Evolutionary conservation across 306 rosid genomes (phyloP).

Genomic region (Cyclanthera cordifolia): DNA sequence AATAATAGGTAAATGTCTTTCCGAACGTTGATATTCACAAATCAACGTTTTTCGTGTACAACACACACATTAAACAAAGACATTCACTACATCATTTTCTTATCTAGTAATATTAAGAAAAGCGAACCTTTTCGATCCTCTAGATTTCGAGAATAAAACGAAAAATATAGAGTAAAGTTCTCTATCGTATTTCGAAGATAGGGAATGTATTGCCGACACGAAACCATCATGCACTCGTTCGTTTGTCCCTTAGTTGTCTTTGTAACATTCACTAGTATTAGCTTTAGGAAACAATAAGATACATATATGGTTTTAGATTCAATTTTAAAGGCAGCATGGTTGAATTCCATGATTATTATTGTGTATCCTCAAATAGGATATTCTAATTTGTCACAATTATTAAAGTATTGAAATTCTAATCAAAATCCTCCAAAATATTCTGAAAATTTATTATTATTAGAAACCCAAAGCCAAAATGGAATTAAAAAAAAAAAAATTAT

Average conservation of each 20-base stretch:
- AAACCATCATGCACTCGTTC: too few species aligned
- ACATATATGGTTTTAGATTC: neutral
- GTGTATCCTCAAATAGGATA: neutral
- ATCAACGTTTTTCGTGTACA: too few species aligned
- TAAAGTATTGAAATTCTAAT: neutral
- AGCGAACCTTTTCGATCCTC: neutral
- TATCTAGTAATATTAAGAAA: neutral
- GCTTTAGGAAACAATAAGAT: neutral
- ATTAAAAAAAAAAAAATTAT: neutral
- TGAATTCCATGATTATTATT: neutral
- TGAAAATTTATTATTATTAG: neutral
- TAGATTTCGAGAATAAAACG: neutral
- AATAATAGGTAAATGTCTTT: too few species aligned
- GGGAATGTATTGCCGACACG: too few species aligned
- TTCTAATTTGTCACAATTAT: neutral
- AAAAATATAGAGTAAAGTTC: neutral
- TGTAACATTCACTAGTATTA: neutral
- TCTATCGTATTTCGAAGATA: neutral
- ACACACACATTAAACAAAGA: too few species aligned
- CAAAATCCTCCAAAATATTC: neutral
- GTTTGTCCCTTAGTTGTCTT: too few species aligned
- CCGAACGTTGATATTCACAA: too few species aligned
- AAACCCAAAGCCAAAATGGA: neutral
- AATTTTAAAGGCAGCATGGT: neutral
- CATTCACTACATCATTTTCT: neutral